Base-by-base conservation (phyloP, 2,329 filamentous ascomycete species). In the Penicillium sp. region DNA sequence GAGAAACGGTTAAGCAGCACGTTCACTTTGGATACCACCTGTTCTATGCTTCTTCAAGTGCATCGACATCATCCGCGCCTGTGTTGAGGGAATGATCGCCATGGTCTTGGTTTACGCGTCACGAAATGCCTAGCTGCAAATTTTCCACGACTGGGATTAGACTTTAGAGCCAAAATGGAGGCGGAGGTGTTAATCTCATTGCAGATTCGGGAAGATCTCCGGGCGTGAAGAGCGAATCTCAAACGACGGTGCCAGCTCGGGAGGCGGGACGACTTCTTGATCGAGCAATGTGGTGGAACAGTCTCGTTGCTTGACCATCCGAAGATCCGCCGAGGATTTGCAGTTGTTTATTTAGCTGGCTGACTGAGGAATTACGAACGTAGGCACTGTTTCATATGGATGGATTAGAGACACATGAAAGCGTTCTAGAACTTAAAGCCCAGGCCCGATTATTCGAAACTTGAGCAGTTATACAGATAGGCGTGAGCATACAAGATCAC, bases 101-200 rank as follows among this genome's bases (percentile, higher is more conserved):
- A n/a, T 18, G 46, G 27, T 43, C 37, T 50, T 6, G 11, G 31
- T 13, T 4, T 39, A 43, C 49, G 18, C 19, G 35, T 51, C 49
- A 33, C 36, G 33, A n/a, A 31, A 16, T 16, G 10, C 22, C 6
- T 18, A 27, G 31, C 18, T 13, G 1, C 6, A 41, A 46, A 54
- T 64, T 63, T 63, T 62, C 60, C 64, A 55, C 60, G 62, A 60
- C 56, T 64, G 37, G 33, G 36, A 22, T 47, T 22, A 36, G 22
- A n/a, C 27, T 37, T 16, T 44, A 27, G 7, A 16, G 13, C 10
- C 7, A 1, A 14, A n/a, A 44, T 54, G 14, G 19, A 33, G 36
- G 36, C 52, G 14, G 19, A 33, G 36, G 36, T 46, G 49, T 36
- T 19, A 40, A 6, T 19, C 18, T 39, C 40, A 36, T 41, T 63